A percentile compares a stretch with the other conserved stretches of the same genome.
These are phyloP conservation scores for Celoporthe dispersa DNA, from an alignment of 2,329 filamentous ascomycete species.

Conservation along the genomic window DNA sequence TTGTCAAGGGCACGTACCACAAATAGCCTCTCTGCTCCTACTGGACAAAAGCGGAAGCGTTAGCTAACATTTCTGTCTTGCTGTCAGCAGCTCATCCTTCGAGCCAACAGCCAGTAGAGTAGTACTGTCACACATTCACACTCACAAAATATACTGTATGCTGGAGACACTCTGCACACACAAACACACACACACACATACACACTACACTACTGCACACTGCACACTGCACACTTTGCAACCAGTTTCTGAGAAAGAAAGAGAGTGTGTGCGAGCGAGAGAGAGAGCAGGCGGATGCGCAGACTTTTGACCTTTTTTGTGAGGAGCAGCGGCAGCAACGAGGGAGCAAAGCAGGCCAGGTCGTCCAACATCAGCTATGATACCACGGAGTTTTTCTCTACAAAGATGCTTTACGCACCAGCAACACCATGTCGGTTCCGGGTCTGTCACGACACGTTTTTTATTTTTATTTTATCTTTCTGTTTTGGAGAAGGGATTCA, in stretches of 20 bases:
- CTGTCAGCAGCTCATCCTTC: constrained; percentile 31
- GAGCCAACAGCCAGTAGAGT: constrained; percentile 31
- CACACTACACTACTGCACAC: constrained; percentile 5
- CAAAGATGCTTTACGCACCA: constrained; percentile 27
- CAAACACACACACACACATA: background rate
- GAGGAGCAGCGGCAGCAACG: constrained; percentile 22
- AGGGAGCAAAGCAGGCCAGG: constrained; percentile 25
- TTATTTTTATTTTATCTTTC: background rate
- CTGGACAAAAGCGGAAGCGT: constrained; percentile 31
- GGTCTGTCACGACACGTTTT: constrained; percentile 11
- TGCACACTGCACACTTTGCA: constrained; percentile 8
- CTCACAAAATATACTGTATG: constrained; percentile 8
- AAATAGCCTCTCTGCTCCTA: constrained; percentile 50
- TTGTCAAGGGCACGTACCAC: constrained; percentile 52
- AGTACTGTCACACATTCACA: constrained; percentile 13
- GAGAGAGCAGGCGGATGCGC: constrained; percentile 2
- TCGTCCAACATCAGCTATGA: constrained; percentile 28
- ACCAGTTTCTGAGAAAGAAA: background rate
- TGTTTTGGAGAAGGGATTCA: constrained; percentile 16
- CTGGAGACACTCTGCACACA: constrained; percentile 8
- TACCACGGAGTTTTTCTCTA: constrained; percentile 28
- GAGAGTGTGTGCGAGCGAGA: background rate
- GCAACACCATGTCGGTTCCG: constrained; percentile 23
- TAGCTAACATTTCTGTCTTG: constrained; percentile 30
- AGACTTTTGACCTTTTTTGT: constrained; percentile 14